Base-by-base conservation (phyloP, 2,329 filamentous ascomycete genomes). In the Magnaporthiopsis poae region DNA sequence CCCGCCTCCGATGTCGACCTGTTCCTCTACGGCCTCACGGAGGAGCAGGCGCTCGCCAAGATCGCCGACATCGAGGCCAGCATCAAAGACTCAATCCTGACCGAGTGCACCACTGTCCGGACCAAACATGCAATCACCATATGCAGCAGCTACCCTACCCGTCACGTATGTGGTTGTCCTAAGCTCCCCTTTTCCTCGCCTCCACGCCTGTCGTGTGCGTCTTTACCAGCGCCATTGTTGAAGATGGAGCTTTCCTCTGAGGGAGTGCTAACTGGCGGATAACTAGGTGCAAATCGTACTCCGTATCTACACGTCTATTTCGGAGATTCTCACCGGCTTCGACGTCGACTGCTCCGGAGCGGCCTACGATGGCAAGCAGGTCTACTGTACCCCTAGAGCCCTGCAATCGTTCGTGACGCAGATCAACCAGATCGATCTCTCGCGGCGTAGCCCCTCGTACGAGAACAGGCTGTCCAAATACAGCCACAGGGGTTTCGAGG, bases 111-210 rank as follows among this genome's bases (percentile, higher is more conserved):
- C 0, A 91, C 90, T 0, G 86, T 96, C 62, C 85, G 92, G 52
- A 96, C 92, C 25, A 96, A 94, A 79, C 90, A 96, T 72, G 90
- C 91, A 12, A 88, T 96, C 67, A 96, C 92, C 0, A 95, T 96
- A 73, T 80, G 79, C 79, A 91, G 88, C 61, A 88, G 94, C 74
- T 93, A 95, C 73, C 92, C 91, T 0, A 91, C 87, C 52, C 87
- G 92, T 2, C 64, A 56, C n/a, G 46, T 56, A 56, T 56, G 46
- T 52, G 18, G 5, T 18, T 91, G 96, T 74, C 84, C 96, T 3
- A 90, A 86, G 77, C 81, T 83, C 73, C 66, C 72, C 25, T 46
- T 18, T 46, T 15, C 62, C 3, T 1, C 13, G 15, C 27, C 52
- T 31, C 27, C 7, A 46, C 31, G 25, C 12, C 62, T 21, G 15